Base-by-base conservation (phyloP, 257 asterid species). In the Capsicum pubescens region DNA sequence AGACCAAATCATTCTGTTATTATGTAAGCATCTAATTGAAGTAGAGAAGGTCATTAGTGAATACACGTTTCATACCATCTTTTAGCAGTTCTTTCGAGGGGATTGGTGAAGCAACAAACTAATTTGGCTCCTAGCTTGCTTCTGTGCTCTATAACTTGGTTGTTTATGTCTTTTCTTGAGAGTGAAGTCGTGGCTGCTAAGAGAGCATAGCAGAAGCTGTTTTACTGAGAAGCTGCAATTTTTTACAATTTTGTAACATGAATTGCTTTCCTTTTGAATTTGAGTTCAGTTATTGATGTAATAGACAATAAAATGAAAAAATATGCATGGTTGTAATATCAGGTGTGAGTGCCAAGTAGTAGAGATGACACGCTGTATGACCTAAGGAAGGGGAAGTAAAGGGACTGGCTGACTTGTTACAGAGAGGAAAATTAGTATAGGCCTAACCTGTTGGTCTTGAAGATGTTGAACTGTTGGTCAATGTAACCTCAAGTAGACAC, bases 1-100 rank as follows among this genome's bases (percentile, higher is more conserved):
- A 4, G 82, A 77, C 66, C 46, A 32, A 77, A 77, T 77, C 64
- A 54, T 54, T 77, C 61, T 77, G 63, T 77, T 54, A 77, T 54
- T 54, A 12, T 48, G 61, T 21, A 74, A 50, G 32, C 61, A 74
- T 50, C 61, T 50, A 74, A 50, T 74, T 74, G 46, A 74, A 74
- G 42, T 74, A 77, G 50, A 77, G 60, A 54, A 77, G 10, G 64
- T 32, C 82, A 52, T 77, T 54, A 77, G 21, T 68, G 39, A 21
- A 39, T 16, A 36, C 54, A 39, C 5, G 32, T 52, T 17, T 54
- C 82, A 12, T 77, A 13, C 82, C 14, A 77, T 54, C 55, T 17
- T 76, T 77, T 46, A 15, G 48, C 50, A 52, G 61, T 36, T 48
- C 6, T 77, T 54, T 32, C 5, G 10, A 39, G 50, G 82, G 82